Evolutionary conservation across 352 stramenopile species (phyloP), one percentile per base, ranked within the genome.

Genomic region (Phytophthora uliginosa): DNA sequence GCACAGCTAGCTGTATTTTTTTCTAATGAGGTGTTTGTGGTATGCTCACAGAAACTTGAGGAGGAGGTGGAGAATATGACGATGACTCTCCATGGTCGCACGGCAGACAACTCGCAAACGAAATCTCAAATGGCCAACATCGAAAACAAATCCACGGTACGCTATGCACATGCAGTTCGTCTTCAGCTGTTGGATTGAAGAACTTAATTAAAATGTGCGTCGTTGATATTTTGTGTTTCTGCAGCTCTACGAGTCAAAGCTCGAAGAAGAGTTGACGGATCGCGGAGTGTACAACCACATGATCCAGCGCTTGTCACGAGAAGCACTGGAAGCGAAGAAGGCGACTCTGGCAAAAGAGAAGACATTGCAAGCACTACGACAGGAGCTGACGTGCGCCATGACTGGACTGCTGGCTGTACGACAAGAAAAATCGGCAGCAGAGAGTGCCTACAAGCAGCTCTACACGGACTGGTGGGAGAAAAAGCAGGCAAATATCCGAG

Each of bases 221-320:
- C 24, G 3, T 33, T 1, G 22, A 4, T 17, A 26, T 47, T 18
- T 58, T 24, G 58, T 12, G 45, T 17, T 36, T 56, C 18, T 69
- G 28, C 62, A 94, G 84, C 80, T 92, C 8, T 94, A 93, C 63
- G 85, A 95, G 31, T 86, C 88, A 26, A 94, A 94, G 48, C 69
- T 95, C 6, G 88, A 93, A 5, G 88, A 94, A 55, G 88, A 95
- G 61, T 59, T 92, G 15, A 77, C 74, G 0, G 88, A 95, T 33
- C 81, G 81, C 7, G 85, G 86, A 10, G 84, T 95, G 50, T 95
- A 94, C 75, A 94, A 80, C 42, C 86, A 95, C 70, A 95, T 94
- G 89, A 93, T 95, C 69, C 77, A 93, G 48, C 85, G 89, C 7
- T 64, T 95, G 26, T 78, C 83, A 7, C 76, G 74, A 20, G 89